phyloP scores from a whole-genome alignment of 345 rosid genomes.

The Euclidium syriacum region DNA sequence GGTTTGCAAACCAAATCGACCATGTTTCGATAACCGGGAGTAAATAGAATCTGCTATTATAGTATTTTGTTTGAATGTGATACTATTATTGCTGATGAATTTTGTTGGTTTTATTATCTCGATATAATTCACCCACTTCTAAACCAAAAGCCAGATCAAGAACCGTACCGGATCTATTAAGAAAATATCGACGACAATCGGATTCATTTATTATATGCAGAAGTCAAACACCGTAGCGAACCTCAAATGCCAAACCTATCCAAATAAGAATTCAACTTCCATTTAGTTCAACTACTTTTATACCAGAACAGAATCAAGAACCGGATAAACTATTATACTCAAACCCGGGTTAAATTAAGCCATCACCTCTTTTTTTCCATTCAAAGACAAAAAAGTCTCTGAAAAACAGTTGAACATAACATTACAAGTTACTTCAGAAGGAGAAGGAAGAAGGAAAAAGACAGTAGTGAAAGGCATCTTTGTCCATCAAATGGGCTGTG shows the following conservation, averaged over 20 bases:
- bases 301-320: neutral
- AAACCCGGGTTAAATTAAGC: neutral
- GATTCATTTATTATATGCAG: no score
- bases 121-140: neutral
- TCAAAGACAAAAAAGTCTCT: neutral
- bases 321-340: neutral
- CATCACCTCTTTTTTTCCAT: neutral
- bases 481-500: conserved; percentile 65
- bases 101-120: neutral
- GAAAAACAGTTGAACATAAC: conserved; percentile 8
- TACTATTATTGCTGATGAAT: neutral
- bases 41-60: no score
- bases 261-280: neutral
- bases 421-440: conserved; percentile 31
- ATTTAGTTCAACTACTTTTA: neutral
- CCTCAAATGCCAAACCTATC: neutral
- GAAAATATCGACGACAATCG: no score
- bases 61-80: neutral
- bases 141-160: neutral
- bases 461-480: neutral
- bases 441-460: neutral
- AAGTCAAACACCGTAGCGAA: neutral
- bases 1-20: neutral
- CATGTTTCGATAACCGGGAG: neutral
- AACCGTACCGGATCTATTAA: neutral